Percentiles rank a stretch among this genome's conserved stretches.
Conservation (phyloP, 495 filamentous ascomycete species). For the Copromyces sp. region DNA sequence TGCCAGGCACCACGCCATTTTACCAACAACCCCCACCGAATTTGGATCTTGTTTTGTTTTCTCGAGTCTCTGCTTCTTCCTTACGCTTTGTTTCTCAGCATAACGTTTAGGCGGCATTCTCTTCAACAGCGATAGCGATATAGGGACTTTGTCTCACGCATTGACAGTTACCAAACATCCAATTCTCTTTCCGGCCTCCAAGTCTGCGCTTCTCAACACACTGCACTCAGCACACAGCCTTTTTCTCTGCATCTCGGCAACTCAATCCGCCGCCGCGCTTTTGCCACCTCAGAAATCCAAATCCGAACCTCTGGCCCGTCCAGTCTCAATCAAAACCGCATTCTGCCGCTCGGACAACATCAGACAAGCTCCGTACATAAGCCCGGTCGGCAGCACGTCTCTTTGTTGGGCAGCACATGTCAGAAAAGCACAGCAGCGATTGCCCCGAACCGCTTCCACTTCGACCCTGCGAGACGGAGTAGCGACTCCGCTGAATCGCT, state of each 20-base stretch:
- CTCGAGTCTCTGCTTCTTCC: not conserved
- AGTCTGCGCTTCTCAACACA: not conserved
- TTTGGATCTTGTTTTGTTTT: not conserved
- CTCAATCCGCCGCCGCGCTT: not conserved
- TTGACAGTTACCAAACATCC: not conserved
- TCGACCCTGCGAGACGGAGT: not conserved
- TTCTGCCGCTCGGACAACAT: not conserved
- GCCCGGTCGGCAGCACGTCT: not conserved
- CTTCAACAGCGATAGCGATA: not conserved
- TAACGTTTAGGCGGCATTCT: not conserved
- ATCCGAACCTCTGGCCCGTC: not conserved
- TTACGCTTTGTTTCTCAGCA: not conserved
- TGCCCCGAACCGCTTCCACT: not conserved
- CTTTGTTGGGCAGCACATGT: not conserved
- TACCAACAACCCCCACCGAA: not conserved
- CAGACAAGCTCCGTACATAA: not conserved
- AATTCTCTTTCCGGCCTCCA: not conserved
- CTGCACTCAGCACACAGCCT: not conserved
- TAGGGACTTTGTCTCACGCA: not conserved
- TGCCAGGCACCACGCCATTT: constrained; percentile 11
- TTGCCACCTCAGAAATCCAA: not conserved
- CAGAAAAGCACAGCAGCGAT: not conserved
- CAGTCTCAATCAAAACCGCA: not conserved
- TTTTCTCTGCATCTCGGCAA: not conserved
- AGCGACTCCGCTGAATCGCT: not conserved